These are phyloP conservation scores for Vanrija pseudolonga DNA, from an alignment of 1,284 basidiomycete genomes.

Conservation along the genomic window DNA sequence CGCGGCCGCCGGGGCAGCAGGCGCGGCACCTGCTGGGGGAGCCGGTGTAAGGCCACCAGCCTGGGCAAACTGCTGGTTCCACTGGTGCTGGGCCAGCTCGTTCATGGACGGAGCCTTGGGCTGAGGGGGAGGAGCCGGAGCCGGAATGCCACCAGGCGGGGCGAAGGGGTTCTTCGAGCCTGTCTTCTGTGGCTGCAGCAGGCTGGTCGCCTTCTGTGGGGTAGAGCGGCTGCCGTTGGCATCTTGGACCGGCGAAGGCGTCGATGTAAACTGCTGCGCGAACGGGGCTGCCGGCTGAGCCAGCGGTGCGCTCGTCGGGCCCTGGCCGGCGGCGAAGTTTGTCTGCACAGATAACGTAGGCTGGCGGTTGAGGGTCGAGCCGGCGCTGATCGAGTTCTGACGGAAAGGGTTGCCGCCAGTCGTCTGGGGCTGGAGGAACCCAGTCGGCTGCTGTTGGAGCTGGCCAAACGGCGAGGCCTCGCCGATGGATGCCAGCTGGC, in stretches of 20 bases:
- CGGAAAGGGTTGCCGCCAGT: slow-evolving; percentile 76
- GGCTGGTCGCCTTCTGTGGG: slow-evolving; percentile 41
- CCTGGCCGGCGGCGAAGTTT: neutral
- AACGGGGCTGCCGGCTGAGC: slow-evolving; percentile 59
- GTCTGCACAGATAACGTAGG: neutral
- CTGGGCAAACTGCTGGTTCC: slow-evolving; percentile 13
- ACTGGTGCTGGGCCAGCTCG: slow-evolving; percentile 63
- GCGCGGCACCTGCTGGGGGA: slow-evolving; percentile 4
- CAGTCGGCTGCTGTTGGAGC: slow-evolving; percentile 46
- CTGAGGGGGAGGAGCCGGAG: slow-evolving; percentile 55
- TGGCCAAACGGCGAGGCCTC: slow-evolving; percentile 40
- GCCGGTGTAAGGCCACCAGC: slow-evolving; percentile 8
- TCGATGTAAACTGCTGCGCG: slow-evolving; percentile 27
- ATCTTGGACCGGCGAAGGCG: neutral
- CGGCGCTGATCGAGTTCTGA: slow-evolving; percentile 39
- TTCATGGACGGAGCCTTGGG: slow-evolving; percentile 74
- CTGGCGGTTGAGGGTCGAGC: neutral
- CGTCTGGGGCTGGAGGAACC: slow-evolving; percentile 63
- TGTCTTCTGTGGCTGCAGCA: slow-evolving; percentile 82
- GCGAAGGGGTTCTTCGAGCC: slow-evolving; percentile 96
- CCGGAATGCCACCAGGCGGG: slow-evolving; percentile 55
- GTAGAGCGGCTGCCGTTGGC: slow-evolving; percentile 1
- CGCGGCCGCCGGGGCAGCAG: slow-evolving; percentile 1
- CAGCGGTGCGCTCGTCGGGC: slow-evolving; percentile 19
- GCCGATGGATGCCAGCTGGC: slow-evolving; percentile 33